Evolutionary conservation across 169 alveolate genomes (phyloP).

Genomic region (Ichthyophthirius multifiliis): DNA sequence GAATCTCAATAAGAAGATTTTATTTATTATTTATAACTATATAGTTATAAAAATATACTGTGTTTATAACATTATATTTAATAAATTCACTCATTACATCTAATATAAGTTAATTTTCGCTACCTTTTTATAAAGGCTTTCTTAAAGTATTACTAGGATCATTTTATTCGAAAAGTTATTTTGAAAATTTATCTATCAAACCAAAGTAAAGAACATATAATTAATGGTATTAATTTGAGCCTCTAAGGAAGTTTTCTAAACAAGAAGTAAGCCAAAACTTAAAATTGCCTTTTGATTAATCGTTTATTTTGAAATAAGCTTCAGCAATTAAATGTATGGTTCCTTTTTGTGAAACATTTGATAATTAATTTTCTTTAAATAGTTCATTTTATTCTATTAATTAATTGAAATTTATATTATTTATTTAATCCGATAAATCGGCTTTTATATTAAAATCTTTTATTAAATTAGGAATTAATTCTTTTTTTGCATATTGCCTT

Average conservation of each 20-base stretch:
- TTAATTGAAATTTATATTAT: background rate
- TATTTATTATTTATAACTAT: background rate
- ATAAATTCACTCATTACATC: constrained; percentile 1
- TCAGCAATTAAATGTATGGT: background rate
- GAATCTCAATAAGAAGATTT: background rate
- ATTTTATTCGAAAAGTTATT: background rate
- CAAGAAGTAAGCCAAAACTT: constrained; percentile 9
- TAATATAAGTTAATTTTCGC: background rate
- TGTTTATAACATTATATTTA: background rate
- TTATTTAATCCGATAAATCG: background rate
- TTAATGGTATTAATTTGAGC: background rate
- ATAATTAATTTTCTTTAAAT: background rate
- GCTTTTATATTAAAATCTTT: background rate
- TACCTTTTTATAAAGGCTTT: background rate
- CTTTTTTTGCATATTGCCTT: background rate
- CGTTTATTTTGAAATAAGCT: background rate
- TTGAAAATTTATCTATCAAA: background rate
- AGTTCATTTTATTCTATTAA: background rate
- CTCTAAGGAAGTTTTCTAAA: background rate
- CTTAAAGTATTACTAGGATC: too few relatives aligned
- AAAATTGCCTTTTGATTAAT: background rate
- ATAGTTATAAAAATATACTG: background rate
- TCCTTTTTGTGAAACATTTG: background rate
- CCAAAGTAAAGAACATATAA: background rate
- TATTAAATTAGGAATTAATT: background rate